Percentiles rank a stretch among this genome's conserved stretches.
Conservation (phyloP, 2,329 filamentous ascomycete species). For the Tolypocladium ophioglossoides region DNA sequence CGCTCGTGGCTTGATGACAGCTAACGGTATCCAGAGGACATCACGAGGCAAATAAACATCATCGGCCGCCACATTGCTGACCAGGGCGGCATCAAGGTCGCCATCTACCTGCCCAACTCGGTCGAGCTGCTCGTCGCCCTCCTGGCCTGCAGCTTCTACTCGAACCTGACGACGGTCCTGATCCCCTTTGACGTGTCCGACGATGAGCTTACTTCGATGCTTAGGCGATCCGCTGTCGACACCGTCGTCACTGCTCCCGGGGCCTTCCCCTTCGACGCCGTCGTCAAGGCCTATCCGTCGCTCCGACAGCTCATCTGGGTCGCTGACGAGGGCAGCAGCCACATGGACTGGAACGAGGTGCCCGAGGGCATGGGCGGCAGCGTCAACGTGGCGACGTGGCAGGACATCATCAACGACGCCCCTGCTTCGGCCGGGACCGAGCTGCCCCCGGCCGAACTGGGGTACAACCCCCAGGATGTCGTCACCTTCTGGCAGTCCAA, state of each 20-base stretch:
- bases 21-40: slow-evolving; percentile 36
- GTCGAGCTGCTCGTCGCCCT: slow-evolving; percentile 74
- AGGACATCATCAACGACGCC: slow-evolving; percentile 70
- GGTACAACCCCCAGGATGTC: slow-evolving; percentile 41
- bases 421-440: slow-evolving; percentile 47
- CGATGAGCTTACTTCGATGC: slow-evolving; percentile 57
- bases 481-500: slow-evolving; percentile 57
- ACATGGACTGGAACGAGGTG: slow-evolving; percentile 92
- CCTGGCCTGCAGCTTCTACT: slow-evolving; percentile 83
- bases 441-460: slow-evolving; percentile 52
- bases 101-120: slow-evolving; percentile 87
- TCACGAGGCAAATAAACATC: slow-evolving; percentile 79
- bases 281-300: slow-evolving; percentile 57
- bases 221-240: slow-evolving; percentile 66
- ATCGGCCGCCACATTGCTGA: slow-evolving; percentile 69
- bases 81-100: slow-evolving; percentile 64
- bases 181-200: slow-evolving; percentile 72
- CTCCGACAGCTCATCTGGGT: slow-evolving; percentile 84
- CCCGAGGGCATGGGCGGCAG: slow-evolving; percentile 65
- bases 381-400: slow-evolving; percentile 83
- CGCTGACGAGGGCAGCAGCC: slow-evolving; percentile 77
- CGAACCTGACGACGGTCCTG: slow-evolving; percentile 68
- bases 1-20: slow-evolving; percentile 2
- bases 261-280: slow-evolving; percentile 67
- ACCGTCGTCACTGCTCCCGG: slow-evolving; percentile 77